Evolutionary conservation across 169 alveolate species (phyloP).

Genomic region (Eimeria tenella): DNA sequence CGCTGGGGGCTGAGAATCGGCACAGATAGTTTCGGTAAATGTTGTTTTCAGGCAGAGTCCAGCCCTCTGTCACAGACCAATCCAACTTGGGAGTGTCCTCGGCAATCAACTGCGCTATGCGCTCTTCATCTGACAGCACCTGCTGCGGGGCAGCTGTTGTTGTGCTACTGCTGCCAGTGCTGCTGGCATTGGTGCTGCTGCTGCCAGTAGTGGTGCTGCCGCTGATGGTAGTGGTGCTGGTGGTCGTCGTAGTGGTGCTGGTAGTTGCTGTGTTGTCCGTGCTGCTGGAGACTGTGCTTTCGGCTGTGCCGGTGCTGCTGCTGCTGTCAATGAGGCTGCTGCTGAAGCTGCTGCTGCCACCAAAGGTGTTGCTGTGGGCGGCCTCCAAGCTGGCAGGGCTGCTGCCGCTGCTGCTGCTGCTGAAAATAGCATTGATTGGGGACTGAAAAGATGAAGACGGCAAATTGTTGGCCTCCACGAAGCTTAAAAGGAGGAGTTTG

Average conservation of each 20-base stretch:
- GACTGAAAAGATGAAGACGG: constrained; percentile 8
- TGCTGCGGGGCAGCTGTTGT: background rate
- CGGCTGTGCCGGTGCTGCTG: no score
- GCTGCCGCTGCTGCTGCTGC: constrained; percentile 27
- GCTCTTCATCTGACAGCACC: background rate
- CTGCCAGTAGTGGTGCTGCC: background rate
- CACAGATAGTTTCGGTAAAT: constrained; percentile 32
- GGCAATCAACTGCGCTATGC: background rate
- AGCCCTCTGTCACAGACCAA: constrained; percentile 7
- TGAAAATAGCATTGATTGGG: background rate
- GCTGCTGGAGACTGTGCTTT: no score
- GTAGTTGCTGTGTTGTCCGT: no score
- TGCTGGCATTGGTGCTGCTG: background rate
- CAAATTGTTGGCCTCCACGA: background rate
- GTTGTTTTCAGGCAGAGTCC: constrained; percentile 54
- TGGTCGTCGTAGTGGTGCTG: background rate
- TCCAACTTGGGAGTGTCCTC: constrained; percentile 19
- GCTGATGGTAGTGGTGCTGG: background rate
- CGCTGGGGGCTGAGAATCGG: constrained; percentile 14
- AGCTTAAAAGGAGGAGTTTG: background rate
- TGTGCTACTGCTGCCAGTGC: background rate
- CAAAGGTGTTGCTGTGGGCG: no score
- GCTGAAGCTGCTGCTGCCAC: no score
- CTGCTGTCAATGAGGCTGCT: no score
- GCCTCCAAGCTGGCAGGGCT: background rate